A percentile compares a stretch with the other conserved stretches of the same genome.
Conservation (phyloP, 2,329 filamentous ascomycete genomes). For the Ophiocordyceps polyrhachis-furcata region DNA sequence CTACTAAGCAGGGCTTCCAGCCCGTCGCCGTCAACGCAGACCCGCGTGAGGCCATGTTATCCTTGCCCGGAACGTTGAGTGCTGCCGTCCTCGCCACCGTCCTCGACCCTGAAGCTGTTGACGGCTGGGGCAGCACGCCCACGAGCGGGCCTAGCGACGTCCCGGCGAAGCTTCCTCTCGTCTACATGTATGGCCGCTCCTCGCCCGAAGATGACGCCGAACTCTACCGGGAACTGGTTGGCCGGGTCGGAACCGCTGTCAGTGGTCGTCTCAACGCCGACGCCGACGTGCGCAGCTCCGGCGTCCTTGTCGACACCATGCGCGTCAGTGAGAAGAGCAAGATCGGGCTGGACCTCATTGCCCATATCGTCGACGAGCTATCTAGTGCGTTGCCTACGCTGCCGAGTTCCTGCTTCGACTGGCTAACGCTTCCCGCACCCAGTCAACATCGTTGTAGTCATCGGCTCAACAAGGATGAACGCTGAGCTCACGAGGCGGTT, state of each 20-base stretch:
- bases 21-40: conserved; percentile 75
- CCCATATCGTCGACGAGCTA: conserved; percentile 49
- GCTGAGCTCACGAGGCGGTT: conserved; percentile 58
- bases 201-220: conserved; percentile 53
- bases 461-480: conserved; percentile 62
- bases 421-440: conserved; percentile 9
- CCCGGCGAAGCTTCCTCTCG: conserved; percentile 79
- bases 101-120: conserved; percentile 61
- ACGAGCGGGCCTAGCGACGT: conserved; percentile 78
- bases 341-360: conserved; percentile 55
- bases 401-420: conserved; percentile 20
- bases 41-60: conserved; percentile 60
- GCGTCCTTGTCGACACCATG: conserved; percentile 73
- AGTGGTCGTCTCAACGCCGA: conserved; percentile 65
- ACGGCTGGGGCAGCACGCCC: conserved; percentile 77
- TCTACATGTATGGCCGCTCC: conserved; percentile 69
- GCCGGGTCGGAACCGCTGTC: conserved; percentile 60
- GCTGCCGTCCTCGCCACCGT: conserved; percentile 75
- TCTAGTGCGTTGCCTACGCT: conserved; percentile 18
- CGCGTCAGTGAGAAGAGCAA: conserved; percentile 48
- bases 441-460: conserved; percentile 64
- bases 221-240: conserved; percentile 56
- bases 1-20: conserved; percentile 52
- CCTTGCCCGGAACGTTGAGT: conserved; percentile 63
- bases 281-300: conserved; percentile 47